Evolutionary conservation across 768 basidiomycete species (phyloP), one percentile per base, ranked within the genome.

Genomic region (Termitomyces sp.): DNA sequence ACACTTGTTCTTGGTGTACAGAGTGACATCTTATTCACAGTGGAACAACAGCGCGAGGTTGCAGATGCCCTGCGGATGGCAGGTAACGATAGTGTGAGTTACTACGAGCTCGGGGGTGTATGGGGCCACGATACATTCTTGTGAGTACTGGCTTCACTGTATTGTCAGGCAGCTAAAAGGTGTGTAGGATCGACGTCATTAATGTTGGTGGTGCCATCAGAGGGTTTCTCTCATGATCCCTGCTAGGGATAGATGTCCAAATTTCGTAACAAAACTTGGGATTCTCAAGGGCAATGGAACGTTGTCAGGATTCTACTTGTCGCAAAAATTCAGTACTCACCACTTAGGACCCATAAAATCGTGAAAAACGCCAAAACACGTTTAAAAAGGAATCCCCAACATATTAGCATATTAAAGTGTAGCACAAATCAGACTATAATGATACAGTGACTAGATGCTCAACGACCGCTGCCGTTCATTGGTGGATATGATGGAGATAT

Each of bases 111-210:
- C 2, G 96, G 96, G 28, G 95, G 96, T 9, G 95, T 98, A n/a
- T 98, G 94, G 95, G 97, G 97, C 1, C 96, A 99, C 67, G 96
- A 99, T 72, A 98, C 94, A 22, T 98, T 98, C 76, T 75, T 98
- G 85, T 89, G 66, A 80, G 88, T 82, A 2, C 22, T 16, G 40
- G 35, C 45, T 26, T 43, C 24, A 38, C 5, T 40, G 38, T 36
- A 38, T 28, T 35, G n/a, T 33, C 28, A 52, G 28, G 16, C 8
- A 24, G 18, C 56, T 52, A 48, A 55, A 24, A 22, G 18, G 43
- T 55, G 24, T 30, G 30, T 52, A 59, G 63, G 28, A 59, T 62
- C 26, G 62, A 63, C n/a, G 62, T 63, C 28, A 56, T 61, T 5
- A 62, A 64, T 50, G 63, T 63, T 33, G 62, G 62, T 24, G 62